A percentile compares a stretch with the other conserved stretches of the same genome.
Conservation (phyloP, 805 yeast genomes). For the Myxozyma kluyveri region DNA sequence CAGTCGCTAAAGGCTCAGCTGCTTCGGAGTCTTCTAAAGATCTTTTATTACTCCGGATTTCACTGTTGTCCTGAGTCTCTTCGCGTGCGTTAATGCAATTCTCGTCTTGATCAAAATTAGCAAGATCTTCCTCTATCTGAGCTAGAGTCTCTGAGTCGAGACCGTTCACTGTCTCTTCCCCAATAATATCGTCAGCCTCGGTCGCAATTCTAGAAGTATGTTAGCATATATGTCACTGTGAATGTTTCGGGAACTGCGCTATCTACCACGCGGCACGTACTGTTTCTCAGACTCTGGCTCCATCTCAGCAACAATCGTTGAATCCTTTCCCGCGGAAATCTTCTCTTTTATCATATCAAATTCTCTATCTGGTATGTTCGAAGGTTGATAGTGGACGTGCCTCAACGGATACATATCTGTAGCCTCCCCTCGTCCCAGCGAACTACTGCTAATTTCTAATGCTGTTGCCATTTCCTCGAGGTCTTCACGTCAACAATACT, state of each 20-base stretch:
- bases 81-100: neutral
- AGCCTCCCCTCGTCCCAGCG: slow-evolving; percentile 1
- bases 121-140: neutral
- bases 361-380: too few species aligned
- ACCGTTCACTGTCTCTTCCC: too few species aligned
- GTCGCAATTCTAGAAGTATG: too few species aligned
- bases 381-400: neutral
- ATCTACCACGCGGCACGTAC: too few species aligned
- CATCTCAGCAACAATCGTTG: slow-evolving; percentile 5
- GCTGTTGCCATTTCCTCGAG: neutral
- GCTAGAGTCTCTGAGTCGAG: too few species aligned
- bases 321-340: slow-evolving; percentile 5
- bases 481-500: too few species aligned
- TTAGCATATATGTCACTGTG: too few species aligned
- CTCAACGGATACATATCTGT: neutral
- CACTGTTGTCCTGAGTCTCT: neutral
- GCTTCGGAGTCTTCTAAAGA: neutral
- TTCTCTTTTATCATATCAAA: too few species aligned
- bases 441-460: neutral
- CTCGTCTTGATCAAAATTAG: neutral
- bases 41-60: neutral
- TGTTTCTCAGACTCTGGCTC: slow-evolving; percentile 1
- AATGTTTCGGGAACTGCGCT: too few species aligned
- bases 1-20: too few species aligned
- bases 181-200: too few species aligned